phyloP scores from a whole-genome alignment of 768 basidiomycete species.

The Xanthoconium purpureum region DNA sequence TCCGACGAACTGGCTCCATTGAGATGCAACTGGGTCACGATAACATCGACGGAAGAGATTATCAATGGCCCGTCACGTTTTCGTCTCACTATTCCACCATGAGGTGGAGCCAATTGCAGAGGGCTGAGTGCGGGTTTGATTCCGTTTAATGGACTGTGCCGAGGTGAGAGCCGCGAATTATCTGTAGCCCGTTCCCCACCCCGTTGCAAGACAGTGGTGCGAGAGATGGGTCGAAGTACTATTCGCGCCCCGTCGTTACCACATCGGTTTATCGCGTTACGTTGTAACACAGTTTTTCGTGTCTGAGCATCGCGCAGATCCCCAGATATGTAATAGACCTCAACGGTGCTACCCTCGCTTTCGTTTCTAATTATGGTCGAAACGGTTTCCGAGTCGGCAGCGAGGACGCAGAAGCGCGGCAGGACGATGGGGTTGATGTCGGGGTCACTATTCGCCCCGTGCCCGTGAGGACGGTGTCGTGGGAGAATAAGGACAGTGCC shows the following conservation, averaged over 20 bases:
- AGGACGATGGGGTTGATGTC: conserved; percentile 54
- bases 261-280: conserved; percentile 56
- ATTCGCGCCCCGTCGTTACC: conserved; percentile 61
- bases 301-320: conserved; percentile 59
- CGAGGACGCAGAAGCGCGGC: conserved; percentile 67
- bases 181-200: conserved; percentile 22
- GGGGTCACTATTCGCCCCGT: conserved; percentile 25
- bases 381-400: conserved; percentile 60
- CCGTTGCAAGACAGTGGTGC: conserved; percentile 20
- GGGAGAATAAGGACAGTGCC: conserved; percentile 64
- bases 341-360: conserved; percentile 48
- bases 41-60: conserved; percentile 56
- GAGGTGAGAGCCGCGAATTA: conserved; percentile 17
- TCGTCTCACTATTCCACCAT: conserved; percentile 35
- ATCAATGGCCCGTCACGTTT: conserved; percentile 55
- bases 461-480: conserved; percentile 28
- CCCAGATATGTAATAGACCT: conserved; percentile 60
- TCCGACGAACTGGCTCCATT: conserved; percentile 30
- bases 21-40: conserved; percentile 49
- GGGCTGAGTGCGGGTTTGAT: conserved; percentile 14
- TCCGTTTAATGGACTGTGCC: conserved; percentile 20
- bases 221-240: conserved; percentile 43
- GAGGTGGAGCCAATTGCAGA: conserved; percentile 13
- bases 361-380: conserved; percentile 61
- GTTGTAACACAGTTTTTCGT: conserved; percentile 61